Percentiles rank a stretch among this genome's conserved stretches.
phyloP scores from a whole-genome alignment of 495 filamentous ascomycete genomes.

The Xylaria curta region DNA sequence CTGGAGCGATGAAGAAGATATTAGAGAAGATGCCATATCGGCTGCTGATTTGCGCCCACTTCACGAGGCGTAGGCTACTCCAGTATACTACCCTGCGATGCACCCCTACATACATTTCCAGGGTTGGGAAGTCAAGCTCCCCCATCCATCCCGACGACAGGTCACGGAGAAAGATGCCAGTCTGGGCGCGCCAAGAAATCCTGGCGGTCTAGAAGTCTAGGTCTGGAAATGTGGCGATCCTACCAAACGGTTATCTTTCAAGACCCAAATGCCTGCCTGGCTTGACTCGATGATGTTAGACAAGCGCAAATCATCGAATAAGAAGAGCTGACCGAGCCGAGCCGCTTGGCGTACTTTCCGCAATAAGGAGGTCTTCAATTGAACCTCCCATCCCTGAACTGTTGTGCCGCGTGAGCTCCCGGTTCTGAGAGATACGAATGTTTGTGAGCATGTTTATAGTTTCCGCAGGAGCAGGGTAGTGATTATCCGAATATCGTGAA shows the following conservation, averaged over 20 bases:
- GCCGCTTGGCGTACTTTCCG: conserved; percentile 23
- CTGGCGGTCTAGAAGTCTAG: conserved; percentile 14
- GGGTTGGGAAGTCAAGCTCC: neutral
- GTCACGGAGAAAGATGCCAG: conserved; percentile 14
- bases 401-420: neutral
- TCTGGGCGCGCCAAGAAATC: conserved; percentile 16
- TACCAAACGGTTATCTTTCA: conserved; percentile 2
- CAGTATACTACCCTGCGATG: neutral
- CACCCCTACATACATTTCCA: neutral
- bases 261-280: neutral
- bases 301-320: conserved; percentile 7
- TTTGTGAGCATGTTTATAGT: neutral
- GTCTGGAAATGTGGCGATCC: conserved; percentile 8
- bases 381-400: neutral
- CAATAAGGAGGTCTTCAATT: conserved; percentile 31
- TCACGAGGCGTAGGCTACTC: conserved; percentile 9
- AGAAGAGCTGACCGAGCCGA: conserved; percentile 3
- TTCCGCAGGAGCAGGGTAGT: neutral
- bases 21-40: neutral
- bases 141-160: neutral
- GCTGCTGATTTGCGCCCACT: conserved; percentile 12
- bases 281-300: neutral
- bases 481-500: too few relatives aligned
- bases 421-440: neutral
- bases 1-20: neutral